These are phyloP conservation scores for Fusarium tanahbumbuense DNA, from an alignment of 2,329 filamentous ascomycete species.

Conservation along the genomic window DNA sequence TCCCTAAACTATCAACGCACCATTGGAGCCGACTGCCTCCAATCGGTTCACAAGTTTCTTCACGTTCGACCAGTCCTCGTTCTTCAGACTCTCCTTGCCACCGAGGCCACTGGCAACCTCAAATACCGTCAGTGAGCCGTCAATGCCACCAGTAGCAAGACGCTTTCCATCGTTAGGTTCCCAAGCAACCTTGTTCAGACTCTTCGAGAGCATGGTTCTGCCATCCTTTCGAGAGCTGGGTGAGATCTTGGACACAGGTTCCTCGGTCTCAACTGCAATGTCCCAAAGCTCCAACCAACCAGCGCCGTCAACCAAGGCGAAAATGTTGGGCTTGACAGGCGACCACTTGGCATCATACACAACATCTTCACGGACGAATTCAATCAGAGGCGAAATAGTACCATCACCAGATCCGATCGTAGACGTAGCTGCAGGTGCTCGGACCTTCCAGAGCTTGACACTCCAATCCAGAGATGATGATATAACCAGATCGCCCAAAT, in stretches of 20 bases:
- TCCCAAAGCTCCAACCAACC: conserved; percentile 97
- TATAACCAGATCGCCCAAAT: conserved; percentile 92
- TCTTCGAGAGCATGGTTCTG: conserved; percentile 79
- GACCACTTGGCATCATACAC: conserved; percentile 98
- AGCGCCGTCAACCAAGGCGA: conserved; percentile 92
- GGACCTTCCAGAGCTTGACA: conserved; percentile 95
- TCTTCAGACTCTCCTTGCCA: conserved; percentile 83
- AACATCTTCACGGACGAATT: conserved; percentile 93
- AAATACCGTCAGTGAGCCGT: conserved; percentile 90
- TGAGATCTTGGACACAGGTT: conserved; percentile 84
- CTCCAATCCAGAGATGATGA: conserved; percentile 97
- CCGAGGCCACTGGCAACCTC: conserved; percentile 87
- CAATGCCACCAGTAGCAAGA: conserved; percentile 90
- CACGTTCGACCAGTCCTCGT: conserved; percentile 92
- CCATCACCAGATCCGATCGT: conserved; percentile 66
- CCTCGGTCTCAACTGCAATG: conserved; percentile 89
- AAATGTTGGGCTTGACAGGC: conserved; percentile 91
- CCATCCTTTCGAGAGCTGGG: conserved; percentile 75
- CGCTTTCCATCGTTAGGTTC: conserved; percentile 88
- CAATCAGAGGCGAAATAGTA: conserved; percentile 78
- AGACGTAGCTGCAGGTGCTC: conserved; percentile 79
- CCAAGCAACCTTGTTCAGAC: conserved; percentile 95
- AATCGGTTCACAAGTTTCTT: conserved; percentile 87
- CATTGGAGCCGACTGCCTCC: conserved; percentile 69
- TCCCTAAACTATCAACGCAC: conserved; percentile 56